Evolutionary conservation across 2,329 filamentous ascomycete genomes (phyloP), one percentile per base, ranked within the genome.

Genomic region (Lachnellula arida): DNA sequence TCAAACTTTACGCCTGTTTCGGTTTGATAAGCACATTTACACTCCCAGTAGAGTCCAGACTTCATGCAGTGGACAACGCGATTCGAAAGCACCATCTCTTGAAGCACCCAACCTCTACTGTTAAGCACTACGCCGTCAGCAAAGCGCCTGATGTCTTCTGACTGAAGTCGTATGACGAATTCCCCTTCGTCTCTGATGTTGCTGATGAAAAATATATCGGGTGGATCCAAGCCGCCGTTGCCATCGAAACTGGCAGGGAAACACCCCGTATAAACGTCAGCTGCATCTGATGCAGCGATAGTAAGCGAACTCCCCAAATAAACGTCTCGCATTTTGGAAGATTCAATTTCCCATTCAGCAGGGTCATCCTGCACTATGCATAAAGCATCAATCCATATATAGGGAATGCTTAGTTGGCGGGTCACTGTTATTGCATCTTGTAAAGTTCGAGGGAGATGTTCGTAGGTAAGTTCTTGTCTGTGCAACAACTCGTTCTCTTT

Each of bases 71-170:
- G 53, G 3, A 61, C 15, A 12, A 51, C 55, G 14, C 61, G 49
- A 37, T 25, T 48, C 7, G 61, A 53, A n/a, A 63, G 50, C 9
- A 59, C 14, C 44, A 43, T 34, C 42, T 63, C 61, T 54, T 63
- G 60, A 15, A 61, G 49, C 14, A 56, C 58, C 61, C 61, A 63
- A n/a, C 52, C 60, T 39, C 51, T n/a, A 19, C 14, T 34, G 12
- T 53, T 53, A 12, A 53, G 37, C 7, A 49, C 46, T 15, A 23
- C 28, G 9, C 34, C 4, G 5, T 44, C 37, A n/a, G 23, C 19
- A 37, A 34, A 19, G 17, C 1, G n/a, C 11, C 22, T 39, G 19
- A 48, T 48, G 19, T 54, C 51, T 25, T 5, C 12, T 46, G 23
- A 7, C 28, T 52, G 39, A 11, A 52, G 6, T 19, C 51, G 23